Conservation (phyloP, 495 filamentous ascomycete genomes). For the Talaromyces nanjingensis region DNA sequence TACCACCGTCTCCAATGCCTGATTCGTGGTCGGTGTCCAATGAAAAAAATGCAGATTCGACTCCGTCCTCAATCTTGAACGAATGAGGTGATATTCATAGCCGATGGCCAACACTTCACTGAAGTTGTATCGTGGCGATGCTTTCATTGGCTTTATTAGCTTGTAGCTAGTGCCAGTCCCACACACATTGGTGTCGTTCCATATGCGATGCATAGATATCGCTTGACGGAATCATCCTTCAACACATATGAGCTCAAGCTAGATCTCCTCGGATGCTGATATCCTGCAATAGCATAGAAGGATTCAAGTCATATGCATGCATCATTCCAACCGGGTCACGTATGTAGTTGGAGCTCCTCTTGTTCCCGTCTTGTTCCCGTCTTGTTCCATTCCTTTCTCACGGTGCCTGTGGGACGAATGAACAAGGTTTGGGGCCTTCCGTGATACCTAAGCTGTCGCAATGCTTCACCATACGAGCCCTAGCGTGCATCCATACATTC, state of each 20-base stretch:
- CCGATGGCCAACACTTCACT: background rate
- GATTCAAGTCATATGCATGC: background rate
- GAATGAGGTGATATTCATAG: background rate
- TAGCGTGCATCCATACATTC: background rate
- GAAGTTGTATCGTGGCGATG: background rate
- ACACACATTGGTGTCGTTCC: background rate
- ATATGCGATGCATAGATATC: background rate
- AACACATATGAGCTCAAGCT: background rate
- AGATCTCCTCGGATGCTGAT: background rate
- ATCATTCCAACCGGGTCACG: background rate
- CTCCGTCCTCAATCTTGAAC: background rate
- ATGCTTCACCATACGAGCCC: background rate
- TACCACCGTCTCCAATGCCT: background rate
- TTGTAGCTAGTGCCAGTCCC: background rate
- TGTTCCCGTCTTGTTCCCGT: background rate
- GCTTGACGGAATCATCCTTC: background rate
- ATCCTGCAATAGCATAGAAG: background rate
- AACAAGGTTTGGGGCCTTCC: background rate
- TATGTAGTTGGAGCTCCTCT: background rate
- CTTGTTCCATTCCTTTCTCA: background rate
- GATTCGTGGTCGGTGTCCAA: background rate
- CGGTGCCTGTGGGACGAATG: background rate
- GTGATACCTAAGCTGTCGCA: background rate
- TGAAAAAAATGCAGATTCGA: background rate
- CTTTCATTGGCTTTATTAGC: background rate